A percentile compares a stretch with the other conserved stretches of the same genome.
These are phyloP conservation scores for Lentinula edodes DNA, from an alignment of 768 basidiomycete species.

Conservation along the genomic window DNA sequence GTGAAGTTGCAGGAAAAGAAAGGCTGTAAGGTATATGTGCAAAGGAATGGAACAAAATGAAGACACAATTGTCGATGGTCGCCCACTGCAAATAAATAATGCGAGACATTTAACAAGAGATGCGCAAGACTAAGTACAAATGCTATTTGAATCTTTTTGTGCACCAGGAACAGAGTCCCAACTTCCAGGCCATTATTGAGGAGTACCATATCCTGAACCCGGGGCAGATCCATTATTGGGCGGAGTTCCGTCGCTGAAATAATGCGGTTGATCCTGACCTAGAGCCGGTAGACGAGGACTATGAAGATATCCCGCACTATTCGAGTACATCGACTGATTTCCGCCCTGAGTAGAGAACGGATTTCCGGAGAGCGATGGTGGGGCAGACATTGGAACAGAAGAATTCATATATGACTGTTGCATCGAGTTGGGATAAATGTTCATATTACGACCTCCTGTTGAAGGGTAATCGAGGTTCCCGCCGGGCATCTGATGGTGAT, in stretches of 20 bases:
- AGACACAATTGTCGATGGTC: not conserved
- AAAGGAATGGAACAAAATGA: not conserved
- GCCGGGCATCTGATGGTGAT: conserved; percentile 26
- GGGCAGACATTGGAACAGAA: conserved; percentile 48
- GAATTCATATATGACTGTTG: conserved; percentile 29
- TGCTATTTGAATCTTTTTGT: conserved; percentile 5
- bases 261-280: conserved; percentile 20
- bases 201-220: conserved; percentile 11
- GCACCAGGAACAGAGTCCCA: not conserved
- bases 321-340: conserved; percentile 28
- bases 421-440: conserved; percentile 17
- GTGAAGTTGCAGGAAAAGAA: not conserved
- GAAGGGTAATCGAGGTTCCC: conserved; percentile 38
- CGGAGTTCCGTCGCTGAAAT: conserved; percentile 33
- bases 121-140: conserved; percentile 4
- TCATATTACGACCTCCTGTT: conserved; percentile 13
- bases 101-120: conserved; percentile 1
- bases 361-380: conserved; percentile 42
- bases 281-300: conserved; percentile 30
- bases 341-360: conserved; percentile 32
- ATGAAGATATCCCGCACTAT: conserved; percentile 13
- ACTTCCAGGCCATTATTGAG: conserved; percentile 3
- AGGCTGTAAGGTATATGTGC: conserved; percentile 1
- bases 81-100: conserved; percentile 2
- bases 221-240: conserved; percentile 15